Percentiles rank a stretch among this genome's conserved stretches.
Evolutionary conservation across 176 grass and related monocot genomes (phyloP).

Genomic region (Oryza meridionalis): DNA sequence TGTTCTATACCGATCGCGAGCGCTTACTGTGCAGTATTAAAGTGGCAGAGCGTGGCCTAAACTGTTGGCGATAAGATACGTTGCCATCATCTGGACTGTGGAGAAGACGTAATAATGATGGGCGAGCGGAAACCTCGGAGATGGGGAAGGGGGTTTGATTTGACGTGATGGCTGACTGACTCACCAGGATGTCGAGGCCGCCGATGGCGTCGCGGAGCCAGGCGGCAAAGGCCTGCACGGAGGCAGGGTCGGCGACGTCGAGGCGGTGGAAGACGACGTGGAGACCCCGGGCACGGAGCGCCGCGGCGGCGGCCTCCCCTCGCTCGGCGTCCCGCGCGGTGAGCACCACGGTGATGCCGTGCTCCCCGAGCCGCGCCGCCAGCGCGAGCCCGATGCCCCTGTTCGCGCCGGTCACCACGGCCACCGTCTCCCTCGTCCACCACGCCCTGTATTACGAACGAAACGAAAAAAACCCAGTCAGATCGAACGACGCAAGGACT

Average conservation of each 20-base stretch:
- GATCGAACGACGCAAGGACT: not conserved
- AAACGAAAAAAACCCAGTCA: not conserved
- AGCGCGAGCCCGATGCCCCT: constrained; percentile 84
- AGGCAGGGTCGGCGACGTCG: constrained; percentile 70
- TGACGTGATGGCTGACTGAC: not conserved
- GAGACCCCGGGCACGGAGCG: constrained; percentile 52
- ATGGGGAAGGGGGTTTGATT: no score
- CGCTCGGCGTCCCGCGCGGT: constrained; percentile 70
- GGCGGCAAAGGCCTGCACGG: constrained; percentile 61
- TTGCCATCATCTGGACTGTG: not conserved
- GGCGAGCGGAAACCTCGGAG: not conserved
- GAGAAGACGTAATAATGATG: not conserved
- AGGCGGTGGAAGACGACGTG: constrained; percentile 56
- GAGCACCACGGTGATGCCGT: constrained; percentile 89
- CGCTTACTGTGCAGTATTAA: not conserved
- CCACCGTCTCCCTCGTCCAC: constrained; percentile 90
- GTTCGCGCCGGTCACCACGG: constrained; percentile 94
- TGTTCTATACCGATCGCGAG: not conserved
- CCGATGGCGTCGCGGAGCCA: constrained; percentile 64
- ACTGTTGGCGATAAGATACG: not conserved
- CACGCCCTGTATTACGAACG: constrained; percentile 36
- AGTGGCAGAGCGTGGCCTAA: not conserved
- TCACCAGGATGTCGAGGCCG: constrained; percentile 87
- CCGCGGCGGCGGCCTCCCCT: constrained; percentile 72
- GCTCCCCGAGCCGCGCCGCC: constrained; percentile 68